These are phyloP conservation scores for Vitis labrusca DNA, from an alignment of 164 flowering plant species.

Conservation along the genomic window DNA sequence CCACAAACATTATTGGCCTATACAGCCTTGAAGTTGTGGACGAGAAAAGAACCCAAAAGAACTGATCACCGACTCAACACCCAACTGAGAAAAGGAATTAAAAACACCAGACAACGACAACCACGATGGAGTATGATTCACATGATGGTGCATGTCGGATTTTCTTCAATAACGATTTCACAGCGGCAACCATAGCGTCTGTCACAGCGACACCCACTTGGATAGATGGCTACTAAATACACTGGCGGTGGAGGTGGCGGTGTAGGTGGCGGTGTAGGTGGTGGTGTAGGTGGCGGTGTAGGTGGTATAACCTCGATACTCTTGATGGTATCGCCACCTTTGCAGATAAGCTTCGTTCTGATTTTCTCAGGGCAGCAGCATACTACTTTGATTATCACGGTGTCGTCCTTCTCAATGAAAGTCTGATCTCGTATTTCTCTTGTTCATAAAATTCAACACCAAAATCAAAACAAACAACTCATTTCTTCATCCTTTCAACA, in stretches of 20 bases:
- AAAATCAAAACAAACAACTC: background rate
- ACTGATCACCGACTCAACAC: background rate
- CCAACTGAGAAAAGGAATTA: background rate
- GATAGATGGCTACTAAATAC: no score
- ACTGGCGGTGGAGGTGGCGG: no score
- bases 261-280: no score
- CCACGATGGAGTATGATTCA: background rate
- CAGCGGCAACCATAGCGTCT: background rate
- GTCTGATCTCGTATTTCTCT: slow-evolving; percentile 42
- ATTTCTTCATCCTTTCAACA: background rate
- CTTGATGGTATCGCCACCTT: slow-evolving; percentile 27
- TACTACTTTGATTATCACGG: slow-evolving; percentile 30
- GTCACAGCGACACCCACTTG: slow-evolving; percentile 2
- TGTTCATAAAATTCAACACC: background rate
- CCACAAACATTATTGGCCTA: no score
- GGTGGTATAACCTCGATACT: slow-evolving; percentile 26
- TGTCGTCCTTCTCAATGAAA: slow-evolving; percentile 35
- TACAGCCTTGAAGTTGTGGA: no score
- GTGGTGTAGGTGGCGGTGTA: no score
- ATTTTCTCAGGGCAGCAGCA: slow-evolving; percentile 36
- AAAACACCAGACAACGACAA: background rate
- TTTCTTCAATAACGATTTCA: background rate
- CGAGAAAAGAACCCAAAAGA: background rate
- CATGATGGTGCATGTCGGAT: background rate
- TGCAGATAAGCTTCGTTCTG: slow-evolving; percentile 30